These are phyloP conservation scores for Fusarium pilosicola DNA, from an alignment of 2,329 filamentous ascomycete genomes.

Conservation along the genomic window DNA sequence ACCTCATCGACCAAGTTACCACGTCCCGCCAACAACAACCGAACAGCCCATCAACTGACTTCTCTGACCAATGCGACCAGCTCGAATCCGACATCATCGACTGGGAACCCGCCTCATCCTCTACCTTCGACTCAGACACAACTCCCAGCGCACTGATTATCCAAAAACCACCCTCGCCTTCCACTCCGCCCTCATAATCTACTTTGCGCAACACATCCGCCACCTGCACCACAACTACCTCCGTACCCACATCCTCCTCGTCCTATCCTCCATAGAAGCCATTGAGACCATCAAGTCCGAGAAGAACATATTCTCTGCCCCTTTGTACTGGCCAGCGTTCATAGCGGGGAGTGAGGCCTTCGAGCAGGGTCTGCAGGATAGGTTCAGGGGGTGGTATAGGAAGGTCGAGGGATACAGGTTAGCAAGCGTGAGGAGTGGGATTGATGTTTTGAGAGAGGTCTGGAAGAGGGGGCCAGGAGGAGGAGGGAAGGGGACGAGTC, in stretches of 20 bases:
- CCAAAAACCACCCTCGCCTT: background rate
- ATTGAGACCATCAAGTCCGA: background rate
- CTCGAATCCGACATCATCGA: background rate
- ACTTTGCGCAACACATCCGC: background rate
- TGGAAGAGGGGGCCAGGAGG: background rate
- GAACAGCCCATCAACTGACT: background rate
- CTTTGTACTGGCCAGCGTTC: background rate
- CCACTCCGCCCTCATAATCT: background rate
- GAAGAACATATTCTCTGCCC: background rate
- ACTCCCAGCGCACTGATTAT: background rate
- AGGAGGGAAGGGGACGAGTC: background rate
- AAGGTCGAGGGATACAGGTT: background rate
- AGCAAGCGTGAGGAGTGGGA: background rate
- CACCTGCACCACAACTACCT: background rate
- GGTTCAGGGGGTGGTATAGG: background rate
- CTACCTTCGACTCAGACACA: background rate
- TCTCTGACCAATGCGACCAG: background rate
- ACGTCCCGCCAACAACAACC: background rate
- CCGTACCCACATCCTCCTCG: background rate
- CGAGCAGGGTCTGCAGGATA: background rate
- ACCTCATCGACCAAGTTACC: background rate
- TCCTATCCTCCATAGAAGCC: background rate
- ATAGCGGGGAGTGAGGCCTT: background rate
- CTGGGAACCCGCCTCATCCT: background rate
- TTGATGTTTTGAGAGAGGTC: background rate